Evolutionary conservation across 2,329 filamentous ascomycete genomes (phyloP).

Genomic region (Moelleriella libera): DNA sequence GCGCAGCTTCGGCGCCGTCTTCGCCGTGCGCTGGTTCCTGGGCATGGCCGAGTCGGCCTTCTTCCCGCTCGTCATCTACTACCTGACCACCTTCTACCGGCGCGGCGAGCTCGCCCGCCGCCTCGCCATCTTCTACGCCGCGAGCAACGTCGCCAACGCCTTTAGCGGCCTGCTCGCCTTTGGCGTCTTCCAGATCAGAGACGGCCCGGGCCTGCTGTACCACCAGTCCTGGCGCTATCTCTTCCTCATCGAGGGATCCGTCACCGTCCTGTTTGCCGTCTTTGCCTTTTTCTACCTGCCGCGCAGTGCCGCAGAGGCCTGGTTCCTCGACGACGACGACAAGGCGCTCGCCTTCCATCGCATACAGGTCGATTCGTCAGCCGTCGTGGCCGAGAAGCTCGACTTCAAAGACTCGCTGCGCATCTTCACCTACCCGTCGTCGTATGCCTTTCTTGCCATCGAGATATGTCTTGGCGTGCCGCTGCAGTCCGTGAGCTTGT

Average conservation of each 20-base stretch:
- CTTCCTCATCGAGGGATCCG: conserved; percentile 38
- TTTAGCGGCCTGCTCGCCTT: conserved; percentile 33
- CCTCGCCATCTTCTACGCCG: conserved; percentile 58
- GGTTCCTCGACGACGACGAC: conserved; percentile 52
- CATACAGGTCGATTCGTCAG: conserved; percentile 63
- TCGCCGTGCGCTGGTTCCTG: conserved; percentile 33
- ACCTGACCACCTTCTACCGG: conserved; percentile 35
- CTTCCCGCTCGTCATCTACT: conserved; percentile 39
- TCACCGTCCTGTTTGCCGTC: conserved; percentile 45
- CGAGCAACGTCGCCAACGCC: conserved; percentile 56
- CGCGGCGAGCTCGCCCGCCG: conserved; percentile 29
- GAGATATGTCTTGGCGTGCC: conserved; percentile 47
- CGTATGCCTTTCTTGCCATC: conserved; percentile 35
- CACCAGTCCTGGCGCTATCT: conserved; percentile 29
- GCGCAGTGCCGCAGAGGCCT: conserved; percentile 44
- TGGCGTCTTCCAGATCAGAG: conserved; percentile 31
- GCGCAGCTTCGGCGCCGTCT: conserved; percentile 31
- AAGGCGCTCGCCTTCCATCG: conserved; percentile 55
- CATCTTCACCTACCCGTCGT: conserved; percentile 35
- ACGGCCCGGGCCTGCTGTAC: conserved; percentile 14
- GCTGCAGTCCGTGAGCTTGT: conserved; percentile 38
- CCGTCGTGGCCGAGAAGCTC: conserved; percentile 39
- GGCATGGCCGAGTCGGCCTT: conserved; percentile 43
- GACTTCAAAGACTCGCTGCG: conserved; percentile 33
- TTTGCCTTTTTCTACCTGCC: conserved; percentile 61